These are phyloP conservation scores for Aureobasidium namibiae DNA, from an alignment of 2,329 filamentous ascomycete genomes.

Conservation along the genomic window DNA sequence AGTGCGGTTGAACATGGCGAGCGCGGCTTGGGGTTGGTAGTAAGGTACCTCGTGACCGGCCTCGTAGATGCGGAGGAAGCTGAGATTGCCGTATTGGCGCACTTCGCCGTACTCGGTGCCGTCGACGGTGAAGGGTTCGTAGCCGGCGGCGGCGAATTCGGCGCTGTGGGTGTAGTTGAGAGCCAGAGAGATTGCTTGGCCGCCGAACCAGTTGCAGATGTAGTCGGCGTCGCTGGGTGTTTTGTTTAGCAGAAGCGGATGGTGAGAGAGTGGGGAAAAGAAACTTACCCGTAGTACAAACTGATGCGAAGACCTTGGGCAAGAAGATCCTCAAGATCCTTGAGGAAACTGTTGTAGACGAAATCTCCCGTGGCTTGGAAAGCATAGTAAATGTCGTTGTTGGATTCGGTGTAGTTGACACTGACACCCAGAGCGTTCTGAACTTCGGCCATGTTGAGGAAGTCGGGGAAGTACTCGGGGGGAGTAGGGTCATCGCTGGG, in stretches of 20 bases:
- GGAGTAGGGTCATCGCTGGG: slow-evolving; percentile 50
- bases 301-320: slow-evolving; percentile 30
- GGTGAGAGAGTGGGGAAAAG: no score
- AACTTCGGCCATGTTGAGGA: slow-evolving; percentile 53
- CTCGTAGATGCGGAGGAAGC: slow-evolving; percentile 27
- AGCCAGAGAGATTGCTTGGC: slow-evolving; percentile 41
- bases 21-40: slow-evolving; percentile 30
- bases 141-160: slow-evolving; percentile 22
- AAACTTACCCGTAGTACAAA: slow-evolving; percentile 26
- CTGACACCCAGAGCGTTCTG: slow-evolving; percentile 48
- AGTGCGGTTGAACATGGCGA: slow-evolving; percentile 30
- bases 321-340: slow-evolving; percentile 35
- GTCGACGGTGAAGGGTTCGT: slow-evolving; percentile 29
- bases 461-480: slow-evolving; percentile 51
- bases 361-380: slow-evolving; percentile 52
- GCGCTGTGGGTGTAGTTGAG: slow-evolving; percentile 30
- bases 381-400: slow-evolving; percentile 42
- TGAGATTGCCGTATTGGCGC: slow-evolving; percentile 24
- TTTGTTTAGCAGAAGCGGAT: not conserved
- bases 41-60: slow-evolving; percentile 34
- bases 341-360: slow-evolving; percentile 51
- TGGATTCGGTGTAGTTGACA: slow-evolving; percentile 48
- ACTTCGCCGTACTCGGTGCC: slow-evolving; percentile 34
- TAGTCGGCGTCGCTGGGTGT: slow-evolving; percentile 21
- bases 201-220: slow-evolving; percentile 36